A percentile compares a stretch with the other conserved stretches of the same genome.
phyloP scores from a whole-genome alignment of 495 filamentous ascomycete species.

The Hypoxylon intermedium region DNA sequence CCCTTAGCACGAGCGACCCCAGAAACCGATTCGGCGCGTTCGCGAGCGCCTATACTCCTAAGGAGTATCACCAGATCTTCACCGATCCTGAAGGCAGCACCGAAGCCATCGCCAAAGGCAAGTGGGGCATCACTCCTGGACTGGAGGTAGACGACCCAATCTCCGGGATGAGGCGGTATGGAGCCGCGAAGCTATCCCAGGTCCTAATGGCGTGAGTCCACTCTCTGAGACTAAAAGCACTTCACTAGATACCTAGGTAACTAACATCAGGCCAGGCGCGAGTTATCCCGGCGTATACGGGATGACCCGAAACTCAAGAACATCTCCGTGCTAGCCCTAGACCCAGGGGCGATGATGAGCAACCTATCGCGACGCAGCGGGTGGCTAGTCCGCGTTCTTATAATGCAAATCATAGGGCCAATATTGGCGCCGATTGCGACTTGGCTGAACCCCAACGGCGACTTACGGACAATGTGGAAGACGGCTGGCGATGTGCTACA shows the following conservation, averaged over 20 bases:
- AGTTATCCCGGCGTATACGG: slow-evolving; percentile 44
- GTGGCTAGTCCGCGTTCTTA: slow-evolving; percentile 18
- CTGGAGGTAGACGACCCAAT: slow-evolving; percentile 9
- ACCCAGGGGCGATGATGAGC: slow-evolving; percentile 48
- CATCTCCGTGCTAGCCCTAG: slow-evolving; percentile 42
- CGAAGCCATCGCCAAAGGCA: slow-evolving; percentile 47
- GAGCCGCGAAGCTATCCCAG: slow-evolving; percentile 47
- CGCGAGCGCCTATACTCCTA: slow-evolving; percentile 21
- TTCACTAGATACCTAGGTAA: background rate
- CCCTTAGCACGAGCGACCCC: slow-evolving; percentile 33
- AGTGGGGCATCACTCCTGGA: slow-evolving; percentile 40
- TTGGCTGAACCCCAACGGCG: slow-evolving; percentile 38
- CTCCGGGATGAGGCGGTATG: slow-evolving; percentile 49
- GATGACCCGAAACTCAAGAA: slow-evolving; percentile 42
- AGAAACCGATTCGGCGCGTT: slow-evolving; percentile 28
- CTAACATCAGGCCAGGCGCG: slow-evolving; percentile 38
- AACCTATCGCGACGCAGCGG: slow-evolving; percentile 35
- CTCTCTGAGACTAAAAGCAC: background rate
- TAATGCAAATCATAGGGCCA: slow-evolving; percentile 17
- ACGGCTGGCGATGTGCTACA: slow-evolving; percentile 51
- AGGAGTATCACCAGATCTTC: slow-evolving; percentile 42
- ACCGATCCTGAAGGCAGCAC: slow-evolving; percentile 35
- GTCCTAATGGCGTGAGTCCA: slow-evolving; percentile 51
- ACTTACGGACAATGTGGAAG: slow-evolving; percentile 51
- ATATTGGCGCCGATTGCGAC: slow-evolving; percentile 26